phyloP scores from a whole-genome alignment of 768 basidiomycete species.

The Boletus speciosus region DNA sequence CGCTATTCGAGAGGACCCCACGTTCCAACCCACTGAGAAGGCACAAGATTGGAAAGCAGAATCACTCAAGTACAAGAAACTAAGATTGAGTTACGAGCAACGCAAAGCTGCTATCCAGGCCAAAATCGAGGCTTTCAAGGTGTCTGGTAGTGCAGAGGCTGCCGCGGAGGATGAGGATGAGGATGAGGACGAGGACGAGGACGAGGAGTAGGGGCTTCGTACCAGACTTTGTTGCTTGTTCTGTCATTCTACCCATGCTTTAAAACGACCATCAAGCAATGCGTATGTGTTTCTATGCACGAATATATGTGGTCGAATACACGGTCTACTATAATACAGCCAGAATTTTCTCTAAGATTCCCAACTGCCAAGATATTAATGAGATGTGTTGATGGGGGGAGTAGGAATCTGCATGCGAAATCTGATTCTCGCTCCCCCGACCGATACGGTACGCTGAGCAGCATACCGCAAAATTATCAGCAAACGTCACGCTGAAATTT shows the following conservation, averaged over 20 bases:
- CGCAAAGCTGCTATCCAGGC: slow-evolving; percentile 75
- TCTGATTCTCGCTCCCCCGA: slow-evolving; percentile 39
- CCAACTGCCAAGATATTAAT: slow-evolving; percentile 54
- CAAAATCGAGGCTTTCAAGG: slow-evolving; percentile 90
- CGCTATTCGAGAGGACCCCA: slow-evolving; percentile 93
- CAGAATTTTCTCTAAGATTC: slow-evolving; percentile 43
- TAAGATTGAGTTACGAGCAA: slow-evolving; percentile 71
- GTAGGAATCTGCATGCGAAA: slow-evolving; percentile 41
- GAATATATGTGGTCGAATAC: slow-evolving; percentile 8
- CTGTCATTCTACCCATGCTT: not conserved
- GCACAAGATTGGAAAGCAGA: slow-evolving; percentile 90
- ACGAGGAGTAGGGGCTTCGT: slow-evolving; percentile 53
- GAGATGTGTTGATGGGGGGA: slow-evolving; percentile 30
- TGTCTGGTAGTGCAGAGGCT: slow-evolving; percentile 45
- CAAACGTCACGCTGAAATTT: slow-evolving; percentile 60
- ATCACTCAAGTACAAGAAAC: slow-evolving; percentile 61
- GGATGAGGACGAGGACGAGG: slow-evolving; percentile 10
- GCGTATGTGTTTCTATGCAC: slow-evolving; percentile 19
- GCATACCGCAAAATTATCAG: slow-evolving; percentile 46
- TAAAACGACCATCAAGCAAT: slow-evolving; percentile 15
- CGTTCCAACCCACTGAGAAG: slow-evolving; percentile 88
- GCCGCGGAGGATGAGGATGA: slow-evolving; percentile 42
- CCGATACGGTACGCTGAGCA: slow-evolving; percentile 59
- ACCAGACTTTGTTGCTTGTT: slow-evolving; percentile 1
- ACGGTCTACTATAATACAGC: slow-evolving; percentile 15